Evolutionary conservation across 345 rosid genomes (phyloP).

Genomic region (Salix koriyanagi): DNA sequence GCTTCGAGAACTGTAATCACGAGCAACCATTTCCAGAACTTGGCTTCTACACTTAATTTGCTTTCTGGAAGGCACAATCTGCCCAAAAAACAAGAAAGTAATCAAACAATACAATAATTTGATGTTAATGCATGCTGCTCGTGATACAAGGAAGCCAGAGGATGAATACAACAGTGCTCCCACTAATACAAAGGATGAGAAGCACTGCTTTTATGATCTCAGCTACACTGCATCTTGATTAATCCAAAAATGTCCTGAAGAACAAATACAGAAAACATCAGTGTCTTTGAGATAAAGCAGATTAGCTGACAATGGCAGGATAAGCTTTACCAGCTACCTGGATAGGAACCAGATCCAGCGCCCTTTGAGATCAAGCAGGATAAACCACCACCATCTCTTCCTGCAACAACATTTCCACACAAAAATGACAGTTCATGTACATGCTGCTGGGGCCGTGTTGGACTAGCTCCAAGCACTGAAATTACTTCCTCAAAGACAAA

Average conservation of each 20-base stretch:
- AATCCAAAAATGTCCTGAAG: not conserved
- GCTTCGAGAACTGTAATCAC: constrained; percentile 23
- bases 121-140: not conserved
- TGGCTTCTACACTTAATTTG: constrained; percentile 56
- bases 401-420: constrained; percentile 25
- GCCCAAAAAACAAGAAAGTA: not conserved
- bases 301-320: constrained; percentile 1
- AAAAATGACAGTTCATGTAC: constrained; percentile 59
- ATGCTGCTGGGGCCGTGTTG: constrained; percentile 55
- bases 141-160: not conserved
- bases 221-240: not conserved
- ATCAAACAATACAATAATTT: not conserved
- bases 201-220: not conserved
- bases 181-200: not conserved
- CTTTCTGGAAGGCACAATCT: constrained; percentile 62
- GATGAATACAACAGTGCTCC: not conserved
- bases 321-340: constrained; percentile 48
- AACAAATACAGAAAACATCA: not conserved
- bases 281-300: constrained; percentile 5
- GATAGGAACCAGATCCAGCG: constrained; percentile 71
- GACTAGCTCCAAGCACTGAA: constrained; percentile 69
- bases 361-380: constrained; percentile 51
- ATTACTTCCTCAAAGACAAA: constrained; percentile 45
- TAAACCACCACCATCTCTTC: constrained; percentile 20
- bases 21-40: constrained; percentile 24